Base-by-base conservation (phyloP, 2,329 filamentous ascomycete species). In the Onygenales sp. region DNA sequence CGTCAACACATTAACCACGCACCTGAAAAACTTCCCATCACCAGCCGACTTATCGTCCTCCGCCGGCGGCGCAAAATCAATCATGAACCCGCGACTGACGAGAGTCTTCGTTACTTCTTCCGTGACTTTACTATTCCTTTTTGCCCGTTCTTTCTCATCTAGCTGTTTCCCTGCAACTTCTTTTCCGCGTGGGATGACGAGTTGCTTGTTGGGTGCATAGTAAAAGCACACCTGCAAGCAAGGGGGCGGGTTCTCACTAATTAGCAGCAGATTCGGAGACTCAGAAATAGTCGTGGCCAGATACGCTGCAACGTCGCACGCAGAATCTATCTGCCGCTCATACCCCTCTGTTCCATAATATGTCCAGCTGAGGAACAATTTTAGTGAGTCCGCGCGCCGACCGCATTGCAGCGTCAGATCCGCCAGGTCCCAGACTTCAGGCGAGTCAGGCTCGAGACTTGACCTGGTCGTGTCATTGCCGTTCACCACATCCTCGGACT, bases 201-300 rank as follows among this genome's bases (percentile, higher is more conserved):
- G 58, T 54, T 68, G 62, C 2, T 83, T 81, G 1, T 74, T 74
- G 0, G 81, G 81, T 0, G 85, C 82, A 63, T 87, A 90, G 68
- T 95, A 95, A 69, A 97, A 97, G 74, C 92, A 96, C 21, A 97
- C 87, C 72, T 97, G 93, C 66, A 95, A 74, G 70, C 92, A 97
- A 0, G 88, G 88, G 46, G 91, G 85, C 31, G 89, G 87, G 61
- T 87, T 85, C 53, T 81, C 77, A 9, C 83, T 87, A 2, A 95
- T 81, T 13, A 95, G 75, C 14, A 80, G 72, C 61, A 97, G 86
- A 60, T 87, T 74, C 0, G 71, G 65, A 42, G 77, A 76, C 11
- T 71, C 46, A 4, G 74, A 69, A 2, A 96, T 65, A 1, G 84
- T 68, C 0, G 65, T 65, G 0, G 85, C 82, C n/a, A 97, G 75